Evolutionary conservation across 225 moss, liverwort and hornwort genomes (phyloP).

Genomic region (Thuidium tamariscinum): DNA sequence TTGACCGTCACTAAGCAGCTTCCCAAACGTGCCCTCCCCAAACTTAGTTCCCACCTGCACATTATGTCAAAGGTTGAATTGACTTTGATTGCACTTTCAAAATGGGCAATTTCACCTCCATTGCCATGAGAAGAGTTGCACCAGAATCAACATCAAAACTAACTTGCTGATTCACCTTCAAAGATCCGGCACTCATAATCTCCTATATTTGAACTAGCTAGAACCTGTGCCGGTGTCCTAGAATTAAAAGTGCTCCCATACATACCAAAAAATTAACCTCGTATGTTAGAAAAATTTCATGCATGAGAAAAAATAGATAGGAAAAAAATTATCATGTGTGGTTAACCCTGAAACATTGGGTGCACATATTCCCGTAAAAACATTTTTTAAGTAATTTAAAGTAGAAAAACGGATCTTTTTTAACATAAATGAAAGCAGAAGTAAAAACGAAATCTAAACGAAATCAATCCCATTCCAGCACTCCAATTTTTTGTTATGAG

Average conservation of each 20-base stretch:
- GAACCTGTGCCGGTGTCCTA: neutral
- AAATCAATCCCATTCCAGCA: neutral
- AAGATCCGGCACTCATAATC: neutral
- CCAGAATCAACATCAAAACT: neutral
- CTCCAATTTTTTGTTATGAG: neutral
- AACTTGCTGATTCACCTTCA: neutral
- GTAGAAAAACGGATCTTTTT: too few species aligned
- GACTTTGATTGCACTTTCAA: neutral
- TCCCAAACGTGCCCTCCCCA: constrained; percentile 82
- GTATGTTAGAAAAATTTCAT: neutral
- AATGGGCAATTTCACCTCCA: neutral
- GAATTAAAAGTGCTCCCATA: neutral
- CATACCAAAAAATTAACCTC: neutral
- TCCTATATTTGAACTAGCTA: too few species aligned
- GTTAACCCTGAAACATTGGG: neutral
- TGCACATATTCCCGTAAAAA: neutral
- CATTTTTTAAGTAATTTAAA: neutral
- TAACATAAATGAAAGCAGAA: neutral
- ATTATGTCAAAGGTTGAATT: neutral
- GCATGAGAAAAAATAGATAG: neutral
- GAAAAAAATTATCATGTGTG: neutral
- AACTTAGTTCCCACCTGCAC: constrained; percentile 85
- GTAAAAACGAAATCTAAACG: neutral
- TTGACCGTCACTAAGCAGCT: constrained; percentile 78
- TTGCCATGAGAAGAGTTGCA: neutral